A percentile compares a stretch with the other conserved stretches of the same genome.
Conservation (phyloP, 768 basidiomycete species). For the Kondoa subrosea region DNA sequence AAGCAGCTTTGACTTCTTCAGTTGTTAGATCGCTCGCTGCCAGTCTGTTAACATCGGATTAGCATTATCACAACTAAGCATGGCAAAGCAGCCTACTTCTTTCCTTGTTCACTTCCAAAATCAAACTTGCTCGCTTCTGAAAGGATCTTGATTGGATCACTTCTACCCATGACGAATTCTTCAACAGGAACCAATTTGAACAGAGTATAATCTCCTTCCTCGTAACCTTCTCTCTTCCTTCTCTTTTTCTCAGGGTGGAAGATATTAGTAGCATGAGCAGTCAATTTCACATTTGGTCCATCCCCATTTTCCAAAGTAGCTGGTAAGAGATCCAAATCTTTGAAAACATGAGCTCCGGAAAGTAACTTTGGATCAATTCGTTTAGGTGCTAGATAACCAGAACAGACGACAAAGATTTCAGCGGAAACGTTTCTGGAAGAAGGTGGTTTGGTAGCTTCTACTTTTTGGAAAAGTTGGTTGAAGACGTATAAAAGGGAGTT, state of each 20-base stretch:
- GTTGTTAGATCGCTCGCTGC: slow-evolving; percentile 53
- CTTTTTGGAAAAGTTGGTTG: slow-evolving; percentile 82
- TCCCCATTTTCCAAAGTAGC: slow-evolving; percentile 20
- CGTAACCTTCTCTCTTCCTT: slow-evolving; percentile 81
- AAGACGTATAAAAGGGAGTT: slow-evolving; percentile 99
- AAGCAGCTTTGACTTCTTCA: slow-evolving; percentile 61
- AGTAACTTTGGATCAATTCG: slow-evolving; percentile 95
- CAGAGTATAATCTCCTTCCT: slow-evolving; percentile 78
- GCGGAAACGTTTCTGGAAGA: slow-evolving; percentile 97
- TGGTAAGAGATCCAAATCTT: slow-evolving; percentile 45
- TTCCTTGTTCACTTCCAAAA: slow-evolving; percentile 69
- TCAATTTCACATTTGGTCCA: slow-evolving; percentile 29
- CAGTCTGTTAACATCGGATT: slow-evolving; percentile 44
- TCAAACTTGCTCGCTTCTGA: slow-evolving; percentile 67
- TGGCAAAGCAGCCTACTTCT: slow-evolving; percentile 40
- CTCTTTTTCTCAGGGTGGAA: slow-evolving; percentile 96
- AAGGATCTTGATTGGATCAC: slow-evolving; percentile 61
- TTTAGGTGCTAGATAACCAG: slow-evolving; percentile 82
- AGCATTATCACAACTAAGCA: not conserved
- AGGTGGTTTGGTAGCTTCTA: slow-evolving; percentile 96
- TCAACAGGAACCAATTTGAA: slow-evolving; percentile 55
- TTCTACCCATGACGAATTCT: slow-evolving; percentile 46
- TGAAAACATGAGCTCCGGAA: slow-evolving; percentile 94
- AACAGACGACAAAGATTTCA: slow-evolving; percentile 98
- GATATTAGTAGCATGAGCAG: slow-evolving; percentile 61